phyloP scores from a whole-genome alignment of 352 stramenopile genomes.

The Phytopythium chamaehyphon region DNA sequence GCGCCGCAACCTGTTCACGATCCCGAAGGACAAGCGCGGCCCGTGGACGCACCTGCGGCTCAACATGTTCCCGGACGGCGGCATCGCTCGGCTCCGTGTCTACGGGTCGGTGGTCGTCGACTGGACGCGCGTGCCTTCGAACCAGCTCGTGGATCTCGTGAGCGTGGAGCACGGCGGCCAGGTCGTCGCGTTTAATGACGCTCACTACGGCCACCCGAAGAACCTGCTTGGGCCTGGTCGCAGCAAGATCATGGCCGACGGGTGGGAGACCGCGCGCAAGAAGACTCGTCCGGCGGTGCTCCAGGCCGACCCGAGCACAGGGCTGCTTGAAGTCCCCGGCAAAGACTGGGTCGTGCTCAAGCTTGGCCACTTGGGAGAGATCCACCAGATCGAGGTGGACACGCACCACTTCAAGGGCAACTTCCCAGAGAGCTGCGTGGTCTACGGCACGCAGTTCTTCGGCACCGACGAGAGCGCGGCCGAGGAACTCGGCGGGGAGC shows the following conservation, averaged over 20 bases:
- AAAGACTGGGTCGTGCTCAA: conserved; percentile 93
- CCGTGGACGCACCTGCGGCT: conserved; percentile 88
- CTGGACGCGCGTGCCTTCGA: conserved; percentile 46
- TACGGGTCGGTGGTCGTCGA: conserved; percentile 66
- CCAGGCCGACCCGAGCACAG: conserved; percentile 30
- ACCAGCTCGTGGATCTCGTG: conserved; percentile 82
- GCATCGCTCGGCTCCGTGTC: conserved; percentile 87
- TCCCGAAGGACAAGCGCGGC: conserved; percentile 25
- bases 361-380: conserved; percentile 72
- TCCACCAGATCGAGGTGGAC: conserved; percentile 83
- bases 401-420: conserved; percentile 96
- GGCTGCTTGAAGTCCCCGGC: conserved; percentile 59
- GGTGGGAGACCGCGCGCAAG: conserved; percentile 94
- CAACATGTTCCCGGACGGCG: conserved; percentile 93
- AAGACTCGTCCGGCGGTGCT: conserved; percentile 76
- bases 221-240: conserved; percentile 86
- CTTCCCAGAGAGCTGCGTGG: conserved; percentile 88
- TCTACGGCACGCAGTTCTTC: conserved; percentile 70
- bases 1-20: conserved; percentile 81
- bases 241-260: conserved; percentile 91
- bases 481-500: conserved; percentile 4
- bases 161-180: conserved; percentile 77
- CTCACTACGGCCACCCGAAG: conserved; percentile 93
- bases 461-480: conserved; percentile 15
- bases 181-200: conserved; percentile 90